phyloP scores from a whole-genome alignment of 805 yeast genomes.

The Teunomyces kruisii region DNA sequence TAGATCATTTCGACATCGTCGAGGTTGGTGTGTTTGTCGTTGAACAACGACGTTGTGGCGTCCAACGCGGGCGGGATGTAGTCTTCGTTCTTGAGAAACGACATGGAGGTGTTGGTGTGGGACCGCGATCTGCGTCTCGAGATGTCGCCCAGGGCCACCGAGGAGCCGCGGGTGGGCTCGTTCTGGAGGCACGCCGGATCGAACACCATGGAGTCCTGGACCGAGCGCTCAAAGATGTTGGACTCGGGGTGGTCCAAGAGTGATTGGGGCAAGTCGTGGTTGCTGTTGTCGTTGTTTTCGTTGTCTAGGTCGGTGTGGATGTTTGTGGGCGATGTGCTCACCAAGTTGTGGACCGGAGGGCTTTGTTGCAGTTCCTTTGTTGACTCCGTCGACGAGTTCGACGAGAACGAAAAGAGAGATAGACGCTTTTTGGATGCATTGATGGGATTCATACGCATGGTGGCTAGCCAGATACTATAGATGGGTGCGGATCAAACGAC shows the following conservation, averaged over 20 bases:
- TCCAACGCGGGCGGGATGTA: conserved; percentile 80
- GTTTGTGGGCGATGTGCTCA: conserved; percentile 12
- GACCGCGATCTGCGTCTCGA: conserved; percentile 15
- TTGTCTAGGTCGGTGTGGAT: conserved; percentile 16
- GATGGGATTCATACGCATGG: neutral
- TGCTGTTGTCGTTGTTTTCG: too few species aligned
- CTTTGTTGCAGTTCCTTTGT: neutral
- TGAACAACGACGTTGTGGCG: conserved; percentile 65
- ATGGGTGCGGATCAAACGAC: neutral
- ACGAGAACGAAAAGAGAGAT: conserved; percentile 24
- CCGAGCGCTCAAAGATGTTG: conserved; percentile 42
- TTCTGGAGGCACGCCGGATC: conserved; percentile 7
- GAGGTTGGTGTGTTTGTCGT: conserved; percentile 59
- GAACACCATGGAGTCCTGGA: conserved; percentile 29
- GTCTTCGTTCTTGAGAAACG: conserved; percentile 52
- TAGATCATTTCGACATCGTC: conserved; percentile 72
- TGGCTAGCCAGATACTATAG: neutral
- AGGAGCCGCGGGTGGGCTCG: neutral
- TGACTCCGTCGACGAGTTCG: conserved; percentile 6
- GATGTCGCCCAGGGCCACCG: neutral
- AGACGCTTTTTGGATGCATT: conserved; percentile 16
- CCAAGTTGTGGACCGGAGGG: conserved; percentile 2
- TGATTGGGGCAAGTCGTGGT: conserved; percentile 11
- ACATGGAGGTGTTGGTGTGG: conserved; percentile 21
- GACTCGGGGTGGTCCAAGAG: conserved; percentile 20